A percentile compares a stretch with the other conserved stretches of the same genome.
Evolutionary conservation across 768 basidiomycete genomes (phyloP).

Genomic region (Podaxis sp.): DNA sequence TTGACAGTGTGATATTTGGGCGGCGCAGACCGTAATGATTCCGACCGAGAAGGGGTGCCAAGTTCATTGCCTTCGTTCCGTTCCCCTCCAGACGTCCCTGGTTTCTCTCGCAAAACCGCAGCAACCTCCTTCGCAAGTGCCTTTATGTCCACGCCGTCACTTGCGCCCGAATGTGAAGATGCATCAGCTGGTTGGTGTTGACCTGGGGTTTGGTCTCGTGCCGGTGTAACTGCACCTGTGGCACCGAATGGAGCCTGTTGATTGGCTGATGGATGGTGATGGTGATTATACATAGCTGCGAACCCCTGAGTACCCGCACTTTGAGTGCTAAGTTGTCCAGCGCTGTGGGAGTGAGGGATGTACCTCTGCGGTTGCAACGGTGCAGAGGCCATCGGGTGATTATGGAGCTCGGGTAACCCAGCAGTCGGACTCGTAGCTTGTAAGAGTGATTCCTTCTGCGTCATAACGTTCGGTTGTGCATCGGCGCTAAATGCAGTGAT

Average conservation of each 20-base stretch:
- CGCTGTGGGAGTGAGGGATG: neutral
- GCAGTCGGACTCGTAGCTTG: neutral
- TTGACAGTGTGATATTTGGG: slow-evolving; percentile 9
- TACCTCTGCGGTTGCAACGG: slow-evolving; percentile 2
- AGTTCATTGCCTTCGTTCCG: neutral
- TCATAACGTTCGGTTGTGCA: neutral
- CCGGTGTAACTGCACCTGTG: neutral
- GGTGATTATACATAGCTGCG: neutral
- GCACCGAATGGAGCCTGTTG: neutral
- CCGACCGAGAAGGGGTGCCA: neutral
- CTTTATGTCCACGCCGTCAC: slow-evolving; percentile 15
- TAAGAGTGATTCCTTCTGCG: neutral
- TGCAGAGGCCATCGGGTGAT: neutral
- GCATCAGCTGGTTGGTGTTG: neutral
- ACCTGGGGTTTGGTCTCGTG: neutral
- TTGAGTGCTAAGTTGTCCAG: neutral
- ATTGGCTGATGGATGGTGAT: neutral
- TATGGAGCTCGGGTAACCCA: too few species aligned
- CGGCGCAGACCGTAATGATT: neutral
- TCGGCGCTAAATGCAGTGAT: slow-evolving; percentile 2
- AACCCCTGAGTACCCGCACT: neutral
- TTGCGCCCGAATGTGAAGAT: neutral
- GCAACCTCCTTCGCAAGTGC: slow-evolving; percentile 22
- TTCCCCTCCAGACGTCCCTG: neutral
- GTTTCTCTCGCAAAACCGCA: slow-evolving; percentile 12